phyloP scores from a whole-genome alignment of 2,329 filamentous ascomycete species.

The Monilinia fructigena region DNA sequence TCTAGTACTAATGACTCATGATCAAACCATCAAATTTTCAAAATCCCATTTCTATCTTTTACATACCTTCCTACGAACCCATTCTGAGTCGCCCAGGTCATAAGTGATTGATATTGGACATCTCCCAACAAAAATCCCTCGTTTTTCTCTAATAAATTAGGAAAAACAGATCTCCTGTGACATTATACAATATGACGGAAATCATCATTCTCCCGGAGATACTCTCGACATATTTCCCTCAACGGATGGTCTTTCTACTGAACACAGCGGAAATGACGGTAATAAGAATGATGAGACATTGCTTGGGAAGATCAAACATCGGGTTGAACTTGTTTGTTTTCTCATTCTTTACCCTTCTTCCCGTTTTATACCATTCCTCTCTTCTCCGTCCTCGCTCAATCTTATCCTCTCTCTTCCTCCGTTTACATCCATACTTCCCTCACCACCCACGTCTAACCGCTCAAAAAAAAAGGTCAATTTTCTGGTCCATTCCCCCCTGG shows the following conservation, averaged over 20 bases:
- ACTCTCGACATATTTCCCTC: slow-evolving; percentile 29
- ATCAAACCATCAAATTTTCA: not conserved
- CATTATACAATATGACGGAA: not conserved
- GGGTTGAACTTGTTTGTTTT: slow-evolving; percentile 26
- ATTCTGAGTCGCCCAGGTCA: not conserved
- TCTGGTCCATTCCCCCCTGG: slow-evolving; percentile 44
- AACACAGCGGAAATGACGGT: slow-evolving; percentile 5
- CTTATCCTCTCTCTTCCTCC: not conserved
- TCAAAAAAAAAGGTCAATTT: slow-evolving; percentile 29
- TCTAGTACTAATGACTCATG: not conserved
- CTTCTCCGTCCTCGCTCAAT: not conserved
- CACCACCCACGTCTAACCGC: not conserved
- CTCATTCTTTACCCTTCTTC: not conserved
- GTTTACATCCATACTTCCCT: too few species aligned
- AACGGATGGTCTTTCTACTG: not conserved
- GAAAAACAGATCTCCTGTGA: too few species aligned
- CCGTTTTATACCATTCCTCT: not conserved
- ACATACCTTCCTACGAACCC: not conserved
- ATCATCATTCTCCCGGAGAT: slow-evolving; percentile 8
- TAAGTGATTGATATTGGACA: not conserved
- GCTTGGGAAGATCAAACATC: slow-evolving; percentile 41
- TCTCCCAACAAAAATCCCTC: not conserved
- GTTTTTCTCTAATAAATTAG: too few species aligned
- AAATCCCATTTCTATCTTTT: not conserved
- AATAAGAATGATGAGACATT: slow-evolving; percentile 3